A percentile compares a stretch with the other conserved stretches of the same genome.
Evolutionary conservation across 2,329 filamentous ascomycete species (phyloP).

Genomic region (Colletotrichum gloeosporioides): DNA sequence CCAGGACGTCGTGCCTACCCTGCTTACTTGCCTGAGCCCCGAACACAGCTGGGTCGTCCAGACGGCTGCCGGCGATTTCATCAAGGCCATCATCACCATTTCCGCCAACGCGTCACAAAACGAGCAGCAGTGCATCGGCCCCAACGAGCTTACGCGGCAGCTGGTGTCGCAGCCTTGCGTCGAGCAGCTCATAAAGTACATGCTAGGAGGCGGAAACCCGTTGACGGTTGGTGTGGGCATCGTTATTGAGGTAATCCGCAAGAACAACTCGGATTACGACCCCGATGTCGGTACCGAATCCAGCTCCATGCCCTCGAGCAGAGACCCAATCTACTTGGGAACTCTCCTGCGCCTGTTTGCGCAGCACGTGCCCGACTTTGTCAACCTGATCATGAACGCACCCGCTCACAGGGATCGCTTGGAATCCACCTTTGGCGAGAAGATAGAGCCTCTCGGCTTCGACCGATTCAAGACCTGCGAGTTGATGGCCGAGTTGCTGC

Average conservation of each 20-base stretch:
- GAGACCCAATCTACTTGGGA: slow-evolving; percentile 95
- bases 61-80: slow-evolving; percentile 94
- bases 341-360: slow-evolving; percentile 89
- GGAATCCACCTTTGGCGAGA: slow-evolving; percentile 86
- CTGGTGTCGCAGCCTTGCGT: slow-evolving; percentile 88
- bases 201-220: slow-evolving; percentile 92
- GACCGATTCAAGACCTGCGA: slow-evolving; percentile 99
- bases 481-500: slow-evolving; percentile 94
- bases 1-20: slow-evolving; percentile 83
- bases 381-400: slow-evolving; percentile 83
- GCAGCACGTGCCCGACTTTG: slow-evolving; percentile 90
- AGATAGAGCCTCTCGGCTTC: slow-evolving; percentile 93
- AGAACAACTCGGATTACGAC: slow-evolving; percentile 99
- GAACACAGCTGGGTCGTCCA: slow-evolving; percentile 90
- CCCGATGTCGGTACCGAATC: slow-evolving; percentile 86
- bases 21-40: slow-evolving; percentile 86
- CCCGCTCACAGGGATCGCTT: slow-evolving; percentile 76
- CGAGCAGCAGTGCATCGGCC: slow-evolving; percentile 97
- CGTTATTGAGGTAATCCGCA: slow-evolving; percentile 96
- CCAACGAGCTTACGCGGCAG: slow-evolving; percentile 94
- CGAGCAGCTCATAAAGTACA: slow-evolving; percentile 83
- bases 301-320: slow-evolving; percentile 78
- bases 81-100: slow-evolving; percentile 98
- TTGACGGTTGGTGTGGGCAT: slow-evolving; percentile 96
- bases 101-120: slow-evolving; percentile 98